These are phyloP conservation scores for Globisporangium uncinulatum DNA, from an alignment of 352 stramenopile species.

Conservation along the genomic window DNA sequence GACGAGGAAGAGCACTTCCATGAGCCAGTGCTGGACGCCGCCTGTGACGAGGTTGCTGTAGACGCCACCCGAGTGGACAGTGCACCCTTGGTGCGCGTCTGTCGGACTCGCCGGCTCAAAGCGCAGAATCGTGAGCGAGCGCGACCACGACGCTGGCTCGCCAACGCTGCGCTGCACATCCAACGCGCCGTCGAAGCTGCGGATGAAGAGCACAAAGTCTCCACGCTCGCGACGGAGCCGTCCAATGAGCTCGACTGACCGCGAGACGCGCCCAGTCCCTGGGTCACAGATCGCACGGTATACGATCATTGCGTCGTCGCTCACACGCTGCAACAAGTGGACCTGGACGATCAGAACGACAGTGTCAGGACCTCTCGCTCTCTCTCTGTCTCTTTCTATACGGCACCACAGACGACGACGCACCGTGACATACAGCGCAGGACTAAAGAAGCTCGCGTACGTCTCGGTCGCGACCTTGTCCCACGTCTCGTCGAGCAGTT, in stretches of 20 bases:
- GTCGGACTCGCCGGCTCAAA: constrained; percentile 32
- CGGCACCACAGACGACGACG: neutral
- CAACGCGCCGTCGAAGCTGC: constrained; percentile 27
- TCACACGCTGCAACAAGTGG: constrained; percentile 40
- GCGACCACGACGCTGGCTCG: constrained; percentile 28
- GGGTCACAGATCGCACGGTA: constrained; percentile 47
- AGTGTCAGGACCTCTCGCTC: neutral
- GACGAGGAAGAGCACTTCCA: constrained; percentile 49
- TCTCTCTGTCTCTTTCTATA: no score
- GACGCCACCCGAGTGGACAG: constrained; percentile 36
- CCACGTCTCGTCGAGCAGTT: constrained; percentile 37
- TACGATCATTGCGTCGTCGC: constrained; percentile 40
- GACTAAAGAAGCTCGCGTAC: constrained; percentile 48
- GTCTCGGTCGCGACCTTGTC: constrained; percentile 31
- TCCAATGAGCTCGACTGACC: constrained; percentile 40
- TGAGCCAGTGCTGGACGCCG: constrained; percentile 46
- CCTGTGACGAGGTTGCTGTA: constrained; percentile 33
- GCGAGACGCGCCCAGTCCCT: constrained; percentile 27
- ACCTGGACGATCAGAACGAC: constrained; percentile 15
- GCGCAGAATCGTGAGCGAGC: constrained; percentile 37
- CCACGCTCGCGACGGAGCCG: constrained; percentile 27
- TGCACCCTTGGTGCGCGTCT: constrained; percentile 21
- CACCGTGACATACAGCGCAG: constrained; percentile 36
- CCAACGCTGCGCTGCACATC: constrained; percentile 31
- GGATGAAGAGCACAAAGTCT: constrained; percentile 41